Base-by-base conservation (phyloP, 2,329 filamentous ascomycete species). In the Fusarium nurragi region DNA sequence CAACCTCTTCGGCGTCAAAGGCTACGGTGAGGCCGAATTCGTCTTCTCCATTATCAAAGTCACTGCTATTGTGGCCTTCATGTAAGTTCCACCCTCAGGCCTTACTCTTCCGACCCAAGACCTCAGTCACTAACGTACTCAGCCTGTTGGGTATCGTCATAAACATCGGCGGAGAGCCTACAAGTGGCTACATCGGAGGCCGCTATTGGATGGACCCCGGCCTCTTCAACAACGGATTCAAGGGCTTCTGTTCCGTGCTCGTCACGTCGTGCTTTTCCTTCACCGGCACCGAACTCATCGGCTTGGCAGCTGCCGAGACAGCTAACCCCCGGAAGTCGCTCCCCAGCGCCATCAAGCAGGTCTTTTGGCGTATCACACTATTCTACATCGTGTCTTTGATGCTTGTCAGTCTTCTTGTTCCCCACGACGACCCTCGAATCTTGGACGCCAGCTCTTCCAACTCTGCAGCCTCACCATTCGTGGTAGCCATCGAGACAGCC, bases 1-100 rank as follows among this genome's bases (percentile, higher is more conserved):
- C 79, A 97, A 97, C 73, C 75, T 97, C 51, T 95, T 94, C 68
- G 93, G 93, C 43, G 90, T 97, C 58, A 91, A 90, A 71, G 92
- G 90, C n/a, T 97, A 96, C 67, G 93, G 93, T 70, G 93, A 97
- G 76, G 92, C 92, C 8, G 93, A 97, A 71, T 97, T 97, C 65
- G 80, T 93, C 54, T 95, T 97, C 73, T 90, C 92, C 25, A 87
- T 94, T 52, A 82, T 97, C 79, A 97, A 97, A 73, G 87, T 97
- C 47, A 83, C 89, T 23, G 93, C 94, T 32, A 88, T 97, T 4
- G 89, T 97, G 65, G 93, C 91, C 39, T 97, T 96, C 77, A 94
- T 97, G 89, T 91, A 78, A 79, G 88, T 12, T 89, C 2, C 5
- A 6, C 6, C 10, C 3, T 5, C 7, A n/a, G 22, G 21, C 19